Evolutionary conservation across 371 early-diverging fungal species (phyloP), one percentile per base, ranked within the genome.

Genomic region (Batkoa obscura): DNA sequence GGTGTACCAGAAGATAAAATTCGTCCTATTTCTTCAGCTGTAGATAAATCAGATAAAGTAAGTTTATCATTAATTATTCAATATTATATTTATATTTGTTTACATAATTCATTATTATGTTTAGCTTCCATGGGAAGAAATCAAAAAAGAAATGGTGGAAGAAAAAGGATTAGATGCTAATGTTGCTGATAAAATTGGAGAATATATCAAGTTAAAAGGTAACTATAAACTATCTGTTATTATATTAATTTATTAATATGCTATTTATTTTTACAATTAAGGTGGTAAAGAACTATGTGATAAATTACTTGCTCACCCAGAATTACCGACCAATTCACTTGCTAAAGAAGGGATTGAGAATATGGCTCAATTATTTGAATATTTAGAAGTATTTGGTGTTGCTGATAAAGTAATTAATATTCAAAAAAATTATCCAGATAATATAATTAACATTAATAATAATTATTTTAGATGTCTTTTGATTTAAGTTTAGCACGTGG

Each of bases 401-500:
- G 63, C 68, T 15, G 70, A 83, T 42, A 73, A 74, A 50, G 71
- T 80, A 39, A 55, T 23, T 23, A 23, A 23, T 23, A 23, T 23
- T 23, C 23, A 23, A 23, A 23, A 23, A 23, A 23, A 23, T 23
- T 23, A 23, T 23, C 23, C 23, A 23, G 23, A 23, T 23, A 23
- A 23, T 23, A 23, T 23, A 23, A 23, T 23, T 23, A 23, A 23
- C 0, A 23, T 23, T 23, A 23, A 23, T 58, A 30, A 13, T 43
- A 66, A 41, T 34, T 45, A 50, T 60, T 45, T 30, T 50, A 72
- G 70, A 76, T 90, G 50, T 82, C 86, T 0, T 88, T 99, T 63
- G 99, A 99, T 71, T 72, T 99, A 50, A 85, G 86, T 59, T 76
- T 99, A 60, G 98, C 99, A 12, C 78, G 99, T 59, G 99, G 99